These are phyloP conservation scores for Endothia cerciana DNA, from an alignment of 2,329 filamentous ascomycete species.

Conservation along the genomic window DNA sequence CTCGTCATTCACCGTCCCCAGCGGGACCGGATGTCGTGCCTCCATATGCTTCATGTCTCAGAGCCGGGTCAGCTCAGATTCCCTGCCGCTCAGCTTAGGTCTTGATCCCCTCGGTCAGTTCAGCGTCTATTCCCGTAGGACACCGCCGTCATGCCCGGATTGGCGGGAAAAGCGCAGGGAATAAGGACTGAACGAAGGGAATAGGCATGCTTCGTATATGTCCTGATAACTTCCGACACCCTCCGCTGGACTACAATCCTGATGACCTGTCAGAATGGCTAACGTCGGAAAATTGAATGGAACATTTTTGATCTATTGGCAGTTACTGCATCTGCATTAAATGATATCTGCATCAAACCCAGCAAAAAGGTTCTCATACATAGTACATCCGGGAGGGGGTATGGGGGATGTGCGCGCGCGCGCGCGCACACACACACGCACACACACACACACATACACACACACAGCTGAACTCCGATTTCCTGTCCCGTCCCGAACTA, in stretches of 20 bases:
- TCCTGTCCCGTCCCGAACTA: neutral
- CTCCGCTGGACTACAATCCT: too few species aligned
- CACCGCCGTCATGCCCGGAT: too few species aligned
- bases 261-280: neutral
- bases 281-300: neutral
- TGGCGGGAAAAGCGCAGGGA: too few species aligned
- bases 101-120: too few species aligned
- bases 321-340: neutral
- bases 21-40: too few species aligned
- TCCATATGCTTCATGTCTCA: too few species aligned
- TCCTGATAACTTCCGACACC: neutral
- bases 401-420: neutral
- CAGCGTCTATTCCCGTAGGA: too few species aligned
- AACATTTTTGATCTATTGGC: neutral
- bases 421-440: neutral
- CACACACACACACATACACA: neutral
- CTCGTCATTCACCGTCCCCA: too few species aligned
- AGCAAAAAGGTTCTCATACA: neutral
- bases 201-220: neutral
- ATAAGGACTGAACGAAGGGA: too few species aligned
- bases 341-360: neutral
- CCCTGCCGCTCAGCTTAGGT: too few species aligned
- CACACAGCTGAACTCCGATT: constrained; percentile 6
- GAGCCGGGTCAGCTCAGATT: too few species aligned
- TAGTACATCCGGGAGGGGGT: neutral